phyloP scores from a whole-genome alignment of 192 early-diverging fungal species.

The Coemansia sp. region DNA sequence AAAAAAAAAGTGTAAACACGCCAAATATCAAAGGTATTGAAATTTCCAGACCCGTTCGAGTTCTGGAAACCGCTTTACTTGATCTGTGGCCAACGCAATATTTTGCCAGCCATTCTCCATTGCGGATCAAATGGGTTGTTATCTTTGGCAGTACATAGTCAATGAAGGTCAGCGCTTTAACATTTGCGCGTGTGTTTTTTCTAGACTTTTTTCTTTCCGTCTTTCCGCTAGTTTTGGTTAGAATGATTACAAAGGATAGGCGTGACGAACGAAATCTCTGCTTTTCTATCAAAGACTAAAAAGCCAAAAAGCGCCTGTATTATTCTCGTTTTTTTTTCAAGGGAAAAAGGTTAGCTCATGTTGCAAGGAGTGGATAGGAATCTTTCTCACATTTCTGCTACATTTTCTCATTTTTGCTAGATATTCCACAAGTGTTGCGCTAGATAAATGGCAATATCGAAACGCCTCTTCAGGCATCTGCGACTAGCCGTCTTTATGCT shows the following conservation, averaged over 20 bases:
- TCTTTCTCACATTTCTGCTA: not conserved
- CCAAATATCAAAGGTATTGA: too few species aligned
- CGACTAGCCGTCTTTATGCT: not conserved
- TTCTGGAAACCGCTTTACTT: too few species aligned
- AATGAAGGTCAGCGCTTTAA: too few species aligned
- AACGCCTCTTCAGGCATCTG: not conserved
- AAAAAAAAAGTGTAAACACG: slow-evolving; percentile 1
- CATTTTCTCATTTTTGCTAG: not conserved
- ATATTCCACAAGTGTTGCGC: not conserved
- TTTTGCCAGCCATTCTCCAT: too few species aligned
- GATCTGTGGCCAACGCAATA: too few species aligned
- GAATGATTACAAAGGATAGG: not conserved
- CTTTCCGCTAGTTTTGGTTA: not conserved
- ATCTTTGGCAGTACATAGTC: too few species aligned
- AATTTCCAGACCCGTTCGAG: too few species aligned
- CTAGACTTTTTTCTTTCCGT: too few species aligned
- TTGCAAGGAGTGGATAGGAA: not conserved
- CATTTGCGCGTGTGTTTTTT: too few species aligned
- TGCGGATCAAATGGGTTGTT: too few species aligned
- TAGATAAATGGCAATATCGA: not conserved
- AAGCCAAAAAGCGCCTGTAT: not conserved
- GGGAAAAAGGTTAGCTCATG: not conserved
- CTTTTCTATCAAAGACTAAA: not conserved
- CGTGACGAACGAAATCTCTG: not conserved
- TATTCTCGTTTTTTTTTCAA: not conserved